Evolutionary conservation across 495 filamentous ascomycete genomes (phyloP).

Genomic region (Entonaema liquescens): DNA sequence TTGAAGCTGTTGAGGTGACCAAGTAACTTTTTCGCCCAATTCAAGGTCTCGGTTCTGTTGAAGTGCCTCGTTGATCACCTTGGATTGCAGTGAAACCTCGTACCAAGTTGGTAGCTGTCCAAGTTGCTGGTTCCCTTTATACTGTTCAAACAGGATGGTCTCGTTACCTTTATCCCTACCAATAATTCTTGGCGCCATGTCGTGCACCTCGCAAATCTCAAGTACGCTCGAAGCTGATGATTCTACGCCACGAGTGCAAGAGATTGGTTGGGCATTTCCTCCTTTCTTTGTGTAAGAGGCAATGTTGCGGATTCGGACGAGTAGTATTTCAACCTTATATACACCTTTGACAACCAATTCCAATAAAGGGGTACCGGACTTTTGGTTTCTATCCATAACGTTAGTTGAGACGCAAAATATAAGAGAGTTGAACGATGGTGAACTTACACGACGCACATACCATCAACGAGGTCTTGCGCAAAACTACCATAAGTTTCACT

Average conservation of each 20-base stretch:
- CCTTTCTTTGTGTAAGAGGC: constrained; percentile 23
- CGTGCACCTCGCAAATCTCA: constrained; percentile 55
- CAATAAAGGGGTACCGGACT: constrained; percentile 16
- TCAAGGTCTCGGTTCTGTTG: constrained; percentile 50
- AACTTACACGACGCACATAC: constrained; percentile 52
- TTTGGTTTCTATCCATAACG: constrained; percentile 19
- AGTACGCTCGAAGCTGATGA: constrained; percentile 37
- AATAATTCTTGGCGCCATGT: constrained; percentile 35
- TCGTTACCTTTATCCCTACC: neutral
- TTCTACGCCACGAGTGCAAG: neutral
- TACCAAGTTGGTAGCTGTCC: constrained; percentile 49
- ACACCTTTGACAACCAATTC: constrained; percentile 38
- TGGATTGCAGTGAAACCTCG: constrained; percentile 50
- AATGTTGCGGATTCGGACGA: constrained; percentile 48
- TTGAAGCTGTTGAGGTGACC: constrained; percentile 44
- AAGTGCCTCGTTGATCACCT: constrained; percentile 41
- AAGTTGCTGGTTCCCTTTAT: constrained; percentile 4
- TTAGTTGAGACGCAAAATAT: neutral
- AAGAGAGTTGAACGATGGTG: neutral
- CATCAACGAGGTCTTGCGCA: constrained; percentile 43
- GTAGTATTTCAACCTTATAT: constrained; percentile 35
- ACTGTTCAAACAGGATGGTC: neutral
- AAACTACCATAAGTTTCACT: constrained; percentile 42
- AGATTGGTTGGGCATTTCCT: constrained; percentile 21
- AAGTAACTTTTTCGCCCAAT: constrained; percentile 52